phyloP scores from a whole-genome alignment of 1,139 yeast species.

The Geotrichum australiense region DNA sequence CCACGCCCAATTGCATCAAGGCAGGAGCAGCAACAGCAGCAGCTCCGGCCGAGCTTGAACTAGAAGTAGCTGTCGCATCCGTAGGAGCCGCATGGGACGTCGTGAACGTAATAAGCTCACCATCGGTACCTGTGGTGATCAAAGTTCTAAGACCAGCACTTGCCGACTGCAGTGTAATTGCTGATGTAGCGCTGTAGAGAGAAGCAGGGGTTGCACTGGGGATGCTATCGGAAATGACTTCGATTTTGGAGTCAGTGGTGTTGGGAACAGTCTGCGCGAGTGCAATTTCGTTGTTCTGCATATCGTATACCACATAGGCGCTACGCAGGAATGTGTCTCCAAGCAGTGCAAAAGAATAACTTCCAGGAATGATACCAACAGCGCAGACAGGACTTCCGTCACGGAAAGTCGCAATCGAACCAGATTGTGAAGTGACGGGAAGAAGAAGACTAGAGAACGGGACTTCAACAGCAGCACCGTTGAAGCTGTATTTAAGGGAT shows the following conservation, averaged over 20 bases:
- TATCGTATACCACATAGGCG: conserved; percentile 73
- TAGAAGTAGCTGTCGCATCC: conserved; percentile 4
- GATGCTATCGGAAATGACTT: conserved; percentile 20
- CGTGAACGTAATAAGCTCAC: conserved; percentile 2
- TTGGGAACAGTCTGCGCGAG: conserved; percentile 51
- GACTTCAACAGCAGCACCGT: conserved; percentile 43
- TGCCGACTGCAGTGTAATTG: conserved; percentile 3
- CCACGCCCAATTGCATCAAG: too few relatives aligned
- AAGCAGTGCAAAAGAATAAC: conserved; percentile 32
- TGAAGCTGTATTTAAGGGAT: conserved; percentile 40
- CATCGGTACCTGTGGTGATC: conserved; percentile 6
- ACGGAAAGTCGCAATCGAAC: conserved; percentile 19
- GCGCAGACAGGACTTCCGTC: conserved; percentile 29
- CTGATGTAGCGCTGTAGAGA: conserved; percentile 12
- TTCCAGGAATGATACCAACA: conserved; percentile 28
- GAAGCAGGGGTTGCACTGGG: conserved; percentile 16
- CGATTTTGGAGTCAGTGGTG: conserved; percentile 23
- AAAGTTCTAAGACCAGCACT: conserved; percentile 1
- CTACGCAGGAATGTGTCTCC: conserved; percentile 75
- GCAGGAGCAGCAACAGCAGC: too few relatives aligned
- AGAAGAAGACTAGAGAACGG: conserved; percentile 37
- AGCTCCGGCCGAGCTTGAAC: too few relatives aligned
- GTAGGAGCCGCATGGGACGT: background rate
- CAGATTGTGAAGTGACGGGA: conserved; percentile 15
- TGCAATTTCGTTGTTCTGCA: conserved; percentile 57